A percentile compares a stretch with the other conserved stretches of the same genome.
phyloP scores from a whole-genome alignment of 768 basidiomycete genomes.

The Termitomyces sp. region DNA sequence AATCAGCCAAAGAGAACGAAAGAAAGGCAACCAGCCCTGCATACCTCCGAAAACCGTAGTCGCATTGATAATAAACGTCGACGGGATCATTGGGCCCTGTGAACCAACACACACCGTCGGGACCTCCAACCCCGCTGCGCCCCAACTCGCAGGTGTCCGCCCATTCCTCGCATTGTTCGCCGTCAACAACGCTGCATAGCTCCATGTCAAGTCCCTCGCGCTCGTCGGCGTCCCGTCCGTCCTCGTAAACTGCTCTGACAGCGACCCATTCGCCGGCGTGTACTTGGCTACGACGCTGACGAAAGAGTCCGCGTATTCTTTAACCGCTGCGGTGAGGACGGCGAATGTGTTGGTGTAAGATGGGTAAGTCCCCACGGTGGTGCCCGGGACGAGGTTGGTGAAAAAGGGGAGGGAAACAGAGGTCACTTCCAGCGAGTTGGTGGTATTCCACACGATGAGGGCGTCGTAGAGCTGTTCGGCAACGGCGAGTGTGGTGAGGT shows the following conservation, averaged over 20 bases:
- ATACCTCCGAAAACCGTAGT: too few species aligned
- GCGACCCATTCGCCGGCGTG: conserved; percentile 54
- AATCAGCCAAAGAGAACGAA: too few species aligned
- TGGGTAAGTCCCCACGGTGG: conserved; percentile 44
- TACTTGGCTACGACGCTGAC: conserved; percentile 48
- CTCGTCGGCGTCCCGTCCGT: conserved; percentile 45
- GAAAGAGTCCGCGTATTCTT: conserved; percentile 63
- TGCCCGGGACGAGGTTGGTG: too few species aligned
- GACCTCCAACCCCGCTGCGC: conserved; percentile 49
- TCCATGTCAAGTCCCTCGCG: too few species aligned
- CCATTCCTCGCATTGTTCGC: too few species aligned
- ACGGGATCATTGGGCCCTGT: conserved; percentile 34
- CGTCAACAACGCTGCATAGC: too few species aligned
- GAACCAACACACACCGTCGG: conserved; percentile 37
- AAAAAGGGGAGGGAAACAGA: too few species aligned
- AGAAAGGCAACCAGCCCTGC: too few species aligned
- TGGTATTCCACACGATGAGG: conserved; percentile 57
- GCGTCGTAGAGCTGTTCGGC: too few species aligned
- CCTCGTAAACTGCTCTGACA: conserved; percentile 60
- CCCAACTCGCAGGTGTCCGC: too few species aligned
- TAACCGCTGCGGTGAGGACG: conserved; percentile 41
- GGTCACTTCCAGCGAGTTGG: conserved; percentile 49
- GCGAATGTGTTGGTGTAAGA: conserved; percentile 41
- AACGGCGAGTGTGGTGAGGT: too few species aligned
- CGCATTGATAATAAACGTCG: conserved; percentile 60